Conservation (phyloP, 179 eudicot genomes). For the Corrigiola litoralis region DNA sequence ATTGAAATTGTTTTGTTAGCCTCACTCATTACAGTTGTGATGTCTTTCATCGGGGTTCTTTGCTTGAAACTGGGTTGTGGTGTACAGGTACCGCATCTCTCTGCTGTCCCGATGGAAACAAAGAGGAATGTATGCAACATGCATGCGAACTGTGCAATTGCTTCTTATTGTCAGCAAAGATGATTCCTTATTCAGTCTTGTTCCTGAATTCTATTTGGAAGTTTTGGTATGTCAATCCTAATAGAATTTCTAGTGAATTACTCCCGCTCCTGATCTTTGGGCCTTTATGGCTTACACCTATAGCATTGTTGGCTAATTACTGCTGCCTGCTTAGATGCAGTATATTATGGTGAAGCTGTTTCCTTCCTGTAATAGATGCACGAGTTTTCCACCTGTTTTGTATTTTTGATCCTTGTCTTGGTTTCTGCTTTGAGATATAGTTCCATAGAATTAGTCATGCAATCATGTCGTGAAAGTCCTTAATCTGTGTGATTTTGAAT, state of each 20-base stretch:
- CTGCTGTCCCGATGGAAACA: slow-evolving; percentile 89
- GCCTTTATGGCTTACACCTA: background rate
- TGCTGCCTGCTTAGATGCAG: background rate
- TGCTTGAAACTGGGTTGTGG: slow-evolving; percentile 5
- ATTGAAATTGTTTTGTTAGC: background rate
- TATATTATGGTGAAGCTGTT: background rate
- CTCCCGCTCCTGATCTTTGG: no score
- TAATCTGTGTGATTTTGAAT: no score
- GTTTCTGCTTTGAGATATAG: background rate
- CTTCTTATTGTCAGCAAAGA: slow-evolving; percentile 86
- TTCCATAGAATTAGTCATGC: no score
- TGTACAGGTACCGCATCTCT: slow-evolving; percentile 74
- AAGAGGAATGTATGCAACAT: slow-evolving; percentile 92
- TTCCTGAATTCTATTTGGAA: slow-evolving; percentile 92
- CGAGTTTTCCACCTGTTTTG: no score
- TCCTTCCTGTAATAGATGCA: background rate
- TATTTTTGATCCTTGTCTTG: background rate
- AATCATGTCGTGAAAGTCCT: no score
- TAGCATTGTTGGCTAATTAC: background rate
- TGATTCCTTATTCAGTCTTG: slow-evolving; percentile 59
- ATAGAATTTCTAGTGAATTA: no score
- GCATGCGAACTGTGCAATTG: slow-evolving; percentile 87
- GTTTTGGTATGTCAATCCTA: slow-evolving; percentile 63
- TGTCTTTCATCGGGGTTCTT: background rate
- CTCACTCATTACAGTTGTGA: background rate